These are phyloP conservation scores for Patellifolia procumbens DNA, from an alignment of 179 eudicot species.

Conservation along the genomic window DNA sequence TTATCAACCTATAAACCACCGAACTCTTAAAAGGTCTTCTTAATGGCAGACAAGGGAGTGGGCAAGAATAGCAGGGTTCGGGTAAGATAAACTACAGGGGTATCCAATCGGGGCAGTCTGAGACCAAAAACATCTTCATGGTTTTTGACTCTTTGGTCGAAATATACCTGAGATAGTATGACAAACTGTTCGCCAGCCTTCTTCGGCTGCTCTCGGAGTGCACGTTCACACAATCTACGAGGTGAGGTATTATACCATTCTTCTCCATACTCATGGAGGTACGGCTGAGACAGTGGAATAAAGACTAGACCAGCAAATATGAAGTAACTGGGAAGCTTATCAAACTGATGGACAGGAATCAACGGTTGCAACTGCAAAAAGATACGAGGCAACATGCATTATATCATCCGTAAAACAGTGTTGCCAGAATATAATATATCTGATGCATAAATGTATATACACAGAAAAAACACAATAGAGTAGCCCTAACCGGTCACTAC, in stretches of 20 bases:
- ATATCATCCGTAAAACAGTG: not conserved
- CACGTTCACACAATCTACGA: conserved; percentile 87
- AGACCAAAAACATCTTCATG: not conserved
- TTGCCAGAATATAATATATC: not conserved
- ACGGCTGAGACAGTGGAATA: conserved; percentile 86
- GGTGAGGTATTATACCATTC: conserved; percentile 96
- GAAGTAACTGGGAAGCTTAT: conserved; percentile 84
- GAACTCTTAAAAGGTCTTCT: not conserved
- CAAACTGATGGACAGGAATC: conserved; percentile 94
- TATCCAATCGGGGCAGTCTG: not conserved
- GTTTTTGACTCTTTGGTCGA: not conserved
- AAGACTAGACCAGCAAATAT: conserved; percentile 92
- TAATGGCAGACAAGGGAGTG: not conserved
- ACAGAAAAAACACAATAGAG: not conserved
- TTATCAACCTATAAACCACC: not conserved
- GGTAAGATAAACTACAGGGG: not conserved
- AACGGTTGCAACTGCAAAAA: conserved; percentile 70
- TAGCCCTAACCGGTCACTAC: not conserved
- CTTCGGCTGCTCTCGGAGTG: conserved; percentile 73
- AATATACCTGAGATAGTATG: conserved; percentile 76
- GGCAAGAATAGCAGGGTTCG: not conserved
- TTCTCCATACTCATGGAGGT: conserved; percentile 94
- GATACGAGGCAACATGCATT: not conserved
- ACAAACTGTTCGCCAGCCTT: conserved; percentile 85
- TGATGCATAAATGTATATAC: not conserved